Evolutionary conservation across 768 basidiomycete genomes (phyloP), one percentile per base, ranked within the genome.

Genomic region (Boletales sp.): DNA sequence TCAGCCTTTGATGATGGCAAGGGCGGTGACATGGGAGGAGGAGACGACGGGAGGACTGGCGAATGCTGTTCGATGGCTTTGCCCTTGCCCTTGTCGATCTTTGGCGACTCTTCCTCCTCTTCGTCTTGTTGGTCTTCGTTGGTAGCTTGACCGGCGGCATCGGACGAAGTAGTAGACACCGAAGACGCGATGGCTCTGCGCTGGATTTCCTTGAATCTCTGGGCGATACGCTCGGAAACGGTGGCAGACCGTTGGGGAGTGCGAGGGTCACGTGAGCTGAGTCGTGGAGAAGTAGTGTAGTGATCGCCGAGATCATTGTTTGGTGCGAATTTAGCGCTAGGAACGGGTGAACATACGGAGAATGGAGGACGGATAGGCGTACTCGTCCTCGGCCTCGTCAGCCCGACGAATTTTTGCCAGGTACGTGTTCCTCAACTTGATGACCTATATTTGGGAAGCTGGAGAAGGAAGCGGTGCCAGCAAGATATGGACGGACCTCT

Each of bases 381-480:
- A 95, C 94, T 95, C 93, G 65, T 97, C 94, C 65, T 92, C 92
- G 8, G 87, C 86, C 62, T 97, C 94, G 59, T 97, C 94, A 14
- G 94, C 93, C 36, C 81, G 80, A 47, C 90, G 81, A 0, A 81
- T 84, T 68, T 93, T 95, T 30, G 76, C 68, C 11, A 90, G 66
- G 62, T 95, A 95, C 47, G 81, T 75, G 45, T 84, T 78, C 69
- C 89, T 92, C 54, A 93, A 70, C 68, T 86, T 86, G 38, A 74
- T 65, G 6, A 77, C 72, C 76, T 81, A 45, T 27, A 37, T 70
- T 35, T 11, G 36, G 21, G 47, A 30, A 38, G 53, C 15, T 55
- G n/a, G 38, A 32, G 38, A 30, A 31, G 34, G 14, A 45, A 43
- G 50, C 43, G 5, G 43, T 5, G 10, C 2, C 8, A n/a, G 21